These are phyloP conservation scores for Sarcocystis neurona DNA, from an alignment of 169 alveolate species.

Conservation along the genomic window DNA sequence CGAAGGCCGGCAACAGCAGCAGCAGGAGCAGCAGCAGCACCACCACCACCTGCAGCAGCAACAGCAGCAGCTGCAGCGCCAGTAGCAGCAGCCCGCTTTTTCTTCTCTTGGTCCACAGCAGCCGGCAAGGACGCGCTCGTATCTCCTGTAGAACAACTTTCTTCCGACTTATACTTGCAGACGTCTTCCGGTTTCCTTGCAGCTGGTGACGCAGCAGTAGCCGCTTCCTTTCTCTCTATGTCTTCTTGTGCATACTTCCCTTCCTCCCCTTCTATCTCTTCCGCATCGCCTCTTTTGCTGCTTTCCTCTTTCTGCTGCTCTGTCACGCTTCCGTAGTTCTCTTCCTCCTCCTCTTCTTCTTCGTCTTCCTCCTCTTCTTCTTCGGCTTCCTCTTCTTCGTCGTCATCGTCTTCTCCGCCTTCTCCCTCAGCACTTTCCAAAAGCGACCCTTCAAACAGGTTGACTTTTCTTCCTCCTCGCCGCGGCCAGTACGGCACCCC, in stretches of 20 bases:
- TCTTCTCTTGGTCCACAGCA: too few relatives aligned
- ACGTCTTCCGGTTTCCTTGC: too few relatives aligned
- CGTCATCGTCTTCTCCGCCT: slow-evolving; percentile 18
- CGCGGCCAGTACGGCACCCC: neutral
- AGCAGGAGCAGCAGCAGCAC: neutral
- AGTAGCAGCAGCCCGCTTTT: too few relatives aligned
- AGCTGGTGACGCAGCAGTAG: neutral
- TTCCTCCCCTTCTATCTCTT: neutral
- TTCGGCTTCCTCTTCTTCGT: neutral
- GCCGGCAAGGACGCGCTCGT: too few relatives aligned
- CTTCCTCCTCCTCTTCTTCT: neutral
- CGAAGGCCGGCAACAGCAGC: neutral
- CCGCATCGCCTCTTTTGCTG: neutral
- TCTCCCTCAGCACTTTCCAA: slow-evolving; percentile 7
- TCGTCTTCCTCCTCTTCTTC: neutral
- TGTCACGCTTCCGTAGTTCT: neutral
- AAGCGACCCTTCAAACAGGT: neutral
- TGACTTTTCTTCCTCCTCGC: neutral
- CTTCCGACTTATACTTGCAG: too few relatives aligned
- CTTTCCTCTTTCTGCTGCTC: neutral
- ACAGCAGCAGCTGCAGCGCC: neutral
- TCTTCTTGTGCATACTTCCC: neutral
- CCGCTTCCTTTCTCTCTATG: too few relatives aligned
- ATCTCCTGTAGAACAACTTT: too few relatives aligned
- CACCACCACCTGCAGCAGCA: neutral